Conservation (phyloP, 2,329 filamentous ascomycete species). For the Pestalotiopsis sp. region DNA sequence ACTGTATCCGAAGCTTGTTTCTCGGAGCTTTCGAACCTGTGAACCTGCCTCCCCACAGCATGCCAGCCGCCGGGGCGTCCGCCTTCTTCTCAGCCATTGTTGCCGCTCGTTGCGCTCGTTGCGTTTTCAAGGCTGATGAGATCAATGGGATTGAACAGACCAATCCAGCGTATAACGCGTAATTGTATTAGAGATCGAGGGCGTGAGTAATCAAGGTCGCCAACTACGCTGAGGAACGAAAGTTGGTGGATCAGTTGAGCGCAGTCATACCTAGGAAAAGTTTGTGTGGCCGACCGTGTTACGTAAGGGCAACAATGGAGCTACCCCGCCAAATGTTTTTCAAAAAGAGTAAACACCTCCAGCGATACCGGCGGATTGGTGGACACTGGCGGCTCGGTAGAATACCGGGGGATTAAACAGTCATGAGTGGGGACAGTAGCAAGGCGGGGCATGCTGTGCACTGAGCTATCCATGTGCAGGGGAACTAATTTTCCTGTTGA, state of each 20-base stretch:
- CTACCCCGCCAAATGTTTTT: neutral
- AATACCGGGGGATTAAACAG: too few species aligned
- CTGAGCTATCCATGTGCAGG: too few species aligned
- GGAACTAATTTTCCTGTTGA: too few species aligned
- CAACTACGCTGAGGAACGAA: conserved; percentile 7
- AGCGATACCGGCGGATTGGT: neutral
- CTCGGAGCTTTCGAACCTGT: conserved; percentile 45
- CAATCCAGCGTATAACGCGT: conserved; percentile 9
- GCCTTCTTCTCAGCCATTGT: conserved; percentile 22
- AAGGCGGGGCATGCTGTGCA: too few species aligned
- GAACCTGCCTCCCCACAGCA: conserved; percentile 66
- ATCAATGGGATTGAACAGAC: conserved; percentile 16
- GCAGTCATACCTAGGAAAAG: conserved; percentile 12
- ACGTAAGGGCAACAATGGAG: neutral
- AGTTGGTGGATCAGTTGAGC: neutral
- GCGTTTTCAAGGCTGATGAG: conserved; percentile 13
- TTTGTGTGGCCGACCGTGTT: conserved; percentile 15
- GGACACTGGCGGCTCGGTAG: too few species aligned
- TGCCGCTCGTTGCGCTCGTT: conserved; percentile 15
- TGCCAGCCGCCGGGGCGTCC: conserved; percentile 31
- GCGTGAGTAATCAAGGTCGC: conserved; percentile 1
- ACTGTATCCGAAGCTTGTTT: conserved; percentile 19
- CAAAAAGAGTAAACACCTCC: neutral
- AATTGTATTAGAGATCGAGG: conserved; percentile 10
- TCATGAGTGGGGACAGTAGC: too few species aligned